phyloP scores from a whole-genome alignment of 2,329 filamentous ascomycete species.

The Rhinocladiella similis region DNA sequence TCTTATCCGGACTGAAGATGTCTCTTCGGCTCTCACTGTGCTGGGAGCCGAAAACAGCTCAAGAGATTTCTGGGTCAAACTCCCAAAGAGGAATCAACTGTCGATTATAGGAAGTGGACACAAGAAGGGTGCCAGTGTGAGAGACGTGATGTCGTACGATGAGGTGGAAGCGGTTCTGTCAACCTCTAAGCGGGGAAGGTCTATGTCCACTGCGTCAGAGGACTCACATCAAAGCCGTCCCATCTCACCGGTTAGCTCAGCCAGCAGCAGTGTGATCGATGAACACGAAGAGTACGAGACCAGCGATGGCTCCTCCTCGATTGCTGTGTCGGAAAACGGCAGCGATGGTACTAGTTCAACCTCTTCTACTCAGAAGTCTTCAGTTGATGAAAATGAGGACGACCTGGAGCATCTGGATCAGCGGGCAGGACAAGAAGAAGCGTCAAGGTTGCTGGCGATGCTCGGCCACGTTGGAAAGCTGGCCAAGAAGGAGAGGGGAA shows the following conservation, averaged over 20 bases:
- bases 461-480: conserved; percentile 37
- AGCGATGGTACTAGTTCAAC: not conserved
- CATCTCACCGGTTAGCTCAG: not conserved
- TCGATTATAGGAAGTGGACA: conserved; percentile 39
- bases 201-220: conserved; percentile 1
- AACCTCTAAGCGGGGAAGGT: conserved; percentile 7
- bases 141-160: conserved; percentile 12
- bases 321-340: not conserved
- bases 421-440: conserved; percentile 45
- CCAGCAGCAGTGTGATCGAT: not conserved
- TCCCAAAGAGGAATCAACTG: conserved; percentile 54
- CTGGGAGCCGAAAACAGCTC: conserved; percentile 48
- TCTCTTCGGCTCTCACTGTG: conserved; percentile 55
- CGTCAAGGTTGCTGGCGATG: conserved; percentile 45
- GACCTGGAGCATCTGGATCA: conserved; percentile 52
- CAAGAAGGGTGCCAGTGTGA: conserved; percentile 18
- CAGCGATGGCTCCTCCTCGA: not conserved
- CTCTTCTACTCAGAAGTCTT: not conserved
- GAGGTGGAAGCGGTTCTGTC: conserved; percentile 30
- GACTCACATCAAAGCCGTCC: not conserved
- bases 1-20: conserved; percentile 49
- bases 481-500: conserved; percentile 25
- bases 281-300: not conserved
- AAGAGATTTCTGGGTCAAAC: conserved; percentile 52
- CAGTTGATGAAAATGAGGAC: conserved; percentile 32